Evolutionary conservation across 371 early-diverging fungal genomes (phyloP).

Genomic region (Actinomucor elegans): DNA sequence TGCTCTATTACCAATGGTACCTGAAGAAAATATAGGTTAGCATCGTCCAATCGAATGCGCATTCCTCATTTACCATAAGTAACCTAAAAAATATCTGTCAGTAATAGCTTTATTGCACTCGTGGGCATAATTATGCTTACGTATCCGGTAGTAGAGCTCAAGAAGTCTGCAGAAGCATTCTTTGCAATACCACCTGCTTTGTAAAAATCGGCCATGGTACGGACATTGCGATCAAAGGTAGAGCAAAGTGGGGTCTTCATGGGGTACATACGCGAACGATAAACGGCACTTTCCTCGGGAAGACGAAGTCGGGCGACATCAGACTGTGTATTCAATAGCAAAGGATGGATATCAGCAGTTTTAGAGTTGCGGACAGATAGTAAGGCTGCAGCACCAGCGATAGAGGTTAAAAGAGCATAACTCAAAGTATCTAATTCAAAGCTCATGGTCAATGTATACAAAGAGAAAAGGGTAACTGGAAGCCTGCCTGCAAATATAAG

Average conservation of each 20-base stretch:
- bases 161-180: constrained; percentile 28
- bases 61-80: constrained; percentile 21
- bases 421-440: constrained; percentile 47
- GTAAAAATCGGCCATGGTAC: constrained; percentile 57
- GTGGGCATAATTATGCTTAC: constrained; percentile 24
- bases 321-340: constrained; percentile 72
- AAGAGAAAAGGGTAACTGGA: no score
- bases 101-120: constrained; percentile 12
- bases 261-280: constrained; percentile 70
- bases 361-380: constrained; percentile 54
- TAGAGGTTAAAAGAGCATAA: constrained; percentile 40
- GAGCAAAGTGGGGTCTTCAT: constrained; percentile 53
- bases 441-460: no score
- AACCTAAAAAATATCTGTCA: constrained; percentile 12
- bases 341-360: constrained; percentile 78
- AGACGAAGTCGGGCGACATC: constrained; percentile 63
- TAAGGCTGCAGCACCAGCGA: constrained; percentile 44
- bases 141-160: constrained; percentile 22
- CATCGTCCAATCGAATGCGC: background rate
- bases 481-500: no score
- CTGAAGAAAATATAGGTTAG: constrained; percentile 4
- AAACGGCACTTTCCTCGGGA: constrained; percentile 67
- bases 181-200: constrained; percentile 39
- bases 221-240: constrained; percentile 44
- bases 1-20: constrained; percentile 19